phyloP scores from a whole-genome alignment of 345 rosid species.

The Aurinia saxatilis region DNA sequence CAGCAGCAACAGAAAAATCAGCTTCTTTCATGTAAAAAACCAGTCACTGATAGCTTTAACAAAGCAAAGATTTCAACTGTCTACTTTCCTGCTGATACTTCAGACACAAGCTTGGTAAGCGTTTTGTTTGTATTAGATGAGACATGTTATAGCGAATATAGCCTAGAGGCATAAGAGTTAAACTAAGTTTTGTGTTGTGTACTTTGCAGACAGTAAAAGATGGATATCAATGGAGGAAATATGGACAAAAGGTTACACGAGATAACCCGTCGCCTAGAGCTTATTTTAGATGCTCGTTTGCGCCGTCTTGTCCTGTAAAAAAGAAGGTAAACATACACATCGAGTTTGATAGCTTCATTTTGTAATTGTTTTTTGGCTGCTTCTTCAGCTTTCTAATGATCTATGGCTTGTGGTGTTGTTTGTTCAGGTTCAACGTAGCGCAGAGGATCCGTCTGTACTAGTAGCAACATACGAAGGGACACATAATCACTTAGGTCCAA shows the following conservation, averaged over 20 bases:
- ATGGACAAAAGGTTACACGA: slow-evolving; percentile 97
- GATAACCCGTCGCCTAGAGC: slow-evolving; percentile 98
- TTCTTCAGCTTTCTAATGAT: slow-evolving; percentile 14
- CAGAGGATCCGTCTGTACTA: slow-evolving; percentile 56
- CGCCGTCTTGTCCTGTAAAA: slow-evolving; percentile 85
- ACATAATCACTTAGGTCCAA: slow-evolving; percentile 50
- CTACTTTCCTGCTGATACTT: slow-evolving; percentile 35
- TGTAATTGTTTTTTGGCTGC: not conserved
- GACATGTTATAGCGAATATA: not conserved
- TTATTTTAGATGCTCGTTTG: slow-evolving; percentile 82
- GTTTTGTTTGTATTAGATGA: not conserved
- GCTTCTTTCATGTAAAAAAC: slow-evolving; percentile 33
- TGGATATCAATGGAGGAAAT: slow-evolving; percentile 96
- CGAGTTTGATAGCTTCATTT: slow-evolving; percentile 1
- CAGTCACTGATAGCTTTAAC: slow-evolving; percentile 30
- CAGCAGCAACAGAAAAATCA: slow-evolving; percentile 2
- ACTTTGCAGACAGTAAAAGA: slow-evolving; percentile 73
- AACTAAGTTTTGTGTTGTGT: not conserved
- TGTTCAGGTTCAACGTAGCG: slow-evolving; percentile 82
- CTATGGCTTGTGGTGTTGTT: not conserved
- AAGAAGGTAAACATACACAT: slow-evolving; percentile 55
- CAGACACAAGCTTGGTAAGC: slow-evolving; percentile 65
- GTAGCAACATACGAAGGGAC: slow-evolving; percentile 89
- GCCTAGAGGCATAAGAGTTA: not conserved
- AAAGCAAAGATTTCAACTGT: slow-evolving; percentile 41